phyloP scores from a whole-genome alignment of 2,329 filamentous ascomycete genomes.

The Clonostachys rhizophaga region DNA sequence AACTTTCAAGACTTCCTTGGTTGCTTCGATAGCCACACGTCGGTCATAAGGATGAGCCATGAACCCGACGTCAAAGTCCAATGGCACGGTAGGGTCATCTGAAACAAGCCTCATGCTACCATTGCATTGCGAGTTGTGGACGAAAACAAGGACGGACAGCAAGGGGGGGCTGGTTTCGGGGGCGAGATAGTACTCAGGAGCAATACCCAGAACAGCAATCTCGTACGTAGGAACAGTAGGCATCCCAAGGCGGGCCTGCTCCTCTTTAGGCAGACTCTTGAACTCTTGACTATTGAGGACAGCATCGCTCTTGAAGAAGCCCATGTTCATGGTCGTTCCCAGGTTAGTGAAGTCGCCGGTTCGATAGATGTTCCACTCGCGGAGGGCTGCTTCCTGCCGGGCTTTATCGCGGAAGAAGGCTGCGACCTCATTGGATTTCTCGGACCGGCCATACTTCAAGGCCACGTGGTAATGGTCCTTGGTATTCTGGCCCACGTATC shows the following conservation, averaged over 20 bases:
- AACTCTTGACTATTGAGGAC: slow-evolving; percentile 41
- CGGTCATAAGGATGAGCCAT: slow-evolving; percentile 50
- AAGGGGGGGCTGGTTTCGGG: slow-evolving; percentile 26
- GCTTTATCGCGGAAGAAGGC: slow-evolving; percentile 36
- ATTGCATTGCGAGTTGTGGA: slow-evolving; percentile 47
- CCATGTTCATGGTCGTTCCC: slow-evolving; percentile 30
- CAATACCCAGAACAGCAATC: slow-evolving; percentile 39
- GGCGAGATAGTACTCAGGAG: slow-evolving; percentile 35
- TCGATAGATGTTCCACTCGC: slow-evolving; percentile 39
- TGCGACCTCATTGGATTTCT: slow-evolving; percentile 33
- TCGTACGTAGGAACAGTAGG: slow-evolving; percentile 55
- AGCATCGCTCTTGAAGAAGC: slow-evolving; percentile 35
- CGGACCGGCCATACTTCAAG: slow-evolving; percentile 29
- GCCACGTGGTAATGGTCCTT: slow-evolving; percentile 48
- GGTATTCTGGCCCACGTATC: slow-evolving; percentile 56
- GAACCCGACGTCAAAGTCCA: slow-evolving; percentile 48
- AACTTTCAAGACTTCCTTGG: too few relatives aligned
- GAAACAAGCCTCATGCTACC: slow-evolving; percentile 50
- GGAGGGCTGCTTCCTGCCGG: slow-evolving; percentile 35
- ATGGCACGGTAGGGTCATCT: slow-evolving; percentile 40
- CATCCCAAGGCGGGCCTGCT: slow-evolving; percentile 36
- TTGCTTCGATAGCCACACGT: slow-evolving; percentile 25
- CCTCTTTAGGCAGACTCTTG: slow-evolving; percentile 33
- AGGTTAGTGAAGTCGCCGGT: slow-evolving; percentile 32
- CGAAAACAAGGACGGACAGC: slow-evolving; percentile 36